Base-by-base conservation (phyloP, 2,329 filamentous ascomycete species). In the Aspergillus ochraceus region DNA sequence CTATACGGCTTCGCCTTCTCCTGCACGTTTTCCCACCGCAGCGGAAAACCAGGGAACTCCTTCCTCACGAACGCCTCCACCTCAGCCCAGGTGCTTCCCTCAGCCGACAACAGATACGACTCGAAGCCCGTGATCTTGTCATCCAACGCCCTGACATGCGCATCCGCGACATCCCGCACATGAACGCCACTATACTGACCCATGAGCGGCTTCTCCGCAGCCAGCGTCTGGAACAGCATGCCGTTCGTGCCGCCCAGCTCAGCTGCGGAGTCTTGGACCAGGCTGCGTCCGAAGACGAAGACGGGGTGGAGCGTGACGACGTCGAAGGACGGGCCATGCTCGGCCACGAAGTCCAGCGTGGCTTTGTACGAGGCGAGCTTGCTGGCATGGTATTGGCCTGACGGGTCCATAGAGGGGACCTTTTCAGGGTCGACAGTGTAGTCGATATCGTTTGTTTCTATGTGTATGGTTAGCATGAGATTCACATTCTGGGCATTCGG, bases 131-230 rank as follows among this genome's bases (percentile, higher is more conserved):
- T 29, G 26, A 60, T 32, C 2, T 39, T 36, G 0, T 42, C 49
- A 32, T 61, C 45, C n/a, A 70, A 24, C 2, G 45, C 60, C 19
- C 49, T 58, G 5, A 70, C 52, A 19, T 70, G 66, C 17, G 65
- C 67, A 20, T 64, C 59, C 2, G 63, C 67, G 2, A 70, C 65
- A 50, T 70, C 67, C 1, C 36, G 52, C 19, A 70, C 59, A 57
- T 68, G 64, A 17, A 68, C 67, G 30, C 62, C 63, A 1, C 32
- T 24, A 22, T 50, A 53, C 45, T 51, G 59, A 4, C 24, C 42
- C 6, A 53, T 8, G 6, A 22, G 6, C 4, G 62, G 62, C 17
- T 58, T 46, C 29, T 61, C 62, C 3, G 57, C 49, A 14, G 56
- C 22, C 3, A 67, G 11, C 1, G 58, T 56, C 0, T 54, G 19